Base-by-base conservation (phyloP, 768 basidiomycete species). In the Floccularia luteovirens region DNA sequence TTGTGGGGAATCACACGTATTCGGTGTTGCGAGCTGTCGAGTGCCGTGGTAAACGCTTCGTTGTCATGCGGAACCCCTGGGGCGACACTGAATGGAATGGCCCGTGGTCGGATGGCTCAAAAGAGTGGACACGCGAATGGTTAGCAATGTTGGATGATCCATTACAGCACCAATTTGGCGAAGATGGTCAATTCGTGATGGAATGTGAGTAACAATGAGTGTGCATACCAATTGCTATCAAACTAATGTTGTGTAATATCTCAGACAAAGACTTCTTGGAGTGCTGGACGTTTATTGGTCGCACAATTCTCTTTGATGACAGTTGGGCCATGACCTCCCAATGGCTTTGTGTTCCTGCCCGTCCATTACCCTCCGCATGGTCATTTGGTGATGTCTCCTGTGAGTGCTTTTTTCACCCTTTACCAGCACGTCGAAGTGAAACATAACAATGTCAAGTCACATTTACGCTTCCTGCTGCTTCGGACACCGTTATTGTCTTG, bases 311-410 rank as follows among this genome's bases (percentile, higher is more conserved):
- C n/a, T 73, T 75, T 41, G 69, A 74, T 43, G 55, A 60, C 4
- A 56, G 57, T 11, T 75, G 73, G 74, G 54, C 59, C 21, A 62
- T 70, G 63, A 61, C 65, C 5, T 68, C 66, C 10, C 67, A 70
- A 32, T 74, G 72, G 74, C 56, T 74, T 3, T 60, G 67, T 27
- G 68, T 72, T n/a, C 60, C 55, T 4, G 49, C 54, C 5, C 59
- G 63, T n/a, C 61, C 67, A 5, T 57, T 69, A 22, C 63, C 67
- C 8, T 59, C 66, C 25, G 72, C 73, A 0, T 77, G 73, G 72
- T 63, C 64, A 3, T 73, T 62, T 36, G 75, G 74, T 12, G 75
- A 79, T 43, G 61, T 78, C 6, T 67, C 72, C 7, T 77, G 74
- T 75, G 43, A 30, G 73, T 58, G 22, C 16, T 13, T 4, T 6